Conservation (phyloP, 106 monocot genomes). For the Allium fistulosum region DNA sequence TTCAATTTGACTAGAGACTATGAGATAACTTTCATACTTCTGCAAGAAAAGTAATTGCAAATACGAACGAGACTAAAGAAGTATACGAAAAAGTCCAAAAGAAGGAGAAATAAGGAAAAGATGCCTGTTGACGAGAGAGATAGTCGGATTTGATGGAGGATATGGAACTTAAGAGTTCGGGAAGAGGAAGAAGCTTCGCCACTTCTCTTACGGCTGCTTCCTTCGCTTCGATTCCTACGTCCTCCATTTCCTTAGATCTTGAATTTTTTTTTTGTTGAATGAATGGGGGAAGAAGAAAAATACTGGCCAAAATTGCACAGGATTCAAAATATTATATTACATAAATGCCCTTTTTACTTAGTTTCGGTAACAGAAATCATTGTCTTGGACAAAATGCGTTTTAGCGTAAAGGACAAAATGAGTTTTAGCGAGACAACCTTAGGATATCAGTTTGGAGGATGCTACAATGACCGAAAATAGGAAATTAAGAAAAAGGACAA, state of each 20-base stretch:
- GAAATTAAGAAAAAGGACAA: no score
- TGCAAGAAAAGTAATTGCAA: not conserved
- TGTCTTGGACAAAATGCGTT: no score
- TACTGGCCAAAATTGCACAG: no score
- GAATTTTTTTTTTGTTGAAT: not conserved
- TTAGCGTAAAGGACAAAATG: no score
- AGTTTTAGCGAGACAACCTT: no score
- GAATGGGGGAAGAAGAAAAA: not conserved
- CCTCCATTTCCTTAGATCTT: conserved; percentile 40
- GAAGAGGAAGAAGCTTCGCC: conserved; percentile 77
- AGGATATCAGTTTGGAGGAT: no score
- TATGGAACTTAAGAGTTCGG: conserved; percentile 80
- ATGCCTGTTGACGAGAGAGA: conserved; percentile 84
- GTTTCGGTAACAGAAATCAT: no score
- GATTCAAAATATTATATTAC: no score
- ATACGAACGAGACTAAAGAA: not conserved
- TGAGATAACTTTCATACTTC: no score
- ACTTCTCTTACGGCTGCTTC: conserved; percentile 87
- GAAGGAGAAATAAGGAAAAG: not conserved
- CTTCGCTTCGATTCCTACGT: conserved; percentile 91
- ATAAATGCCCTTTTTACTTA: no score
- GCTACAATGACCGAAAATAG: no score
- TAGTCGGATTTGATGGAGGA: conserved; percentile 87
- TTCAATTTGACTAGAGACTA: no score
- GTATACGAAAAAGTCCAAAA: not conserved